Evolutionary conservation across 371 early-diverging fungal genomes (phyloP).

Genomic region (Syncephalastrum sp.): DNA sequence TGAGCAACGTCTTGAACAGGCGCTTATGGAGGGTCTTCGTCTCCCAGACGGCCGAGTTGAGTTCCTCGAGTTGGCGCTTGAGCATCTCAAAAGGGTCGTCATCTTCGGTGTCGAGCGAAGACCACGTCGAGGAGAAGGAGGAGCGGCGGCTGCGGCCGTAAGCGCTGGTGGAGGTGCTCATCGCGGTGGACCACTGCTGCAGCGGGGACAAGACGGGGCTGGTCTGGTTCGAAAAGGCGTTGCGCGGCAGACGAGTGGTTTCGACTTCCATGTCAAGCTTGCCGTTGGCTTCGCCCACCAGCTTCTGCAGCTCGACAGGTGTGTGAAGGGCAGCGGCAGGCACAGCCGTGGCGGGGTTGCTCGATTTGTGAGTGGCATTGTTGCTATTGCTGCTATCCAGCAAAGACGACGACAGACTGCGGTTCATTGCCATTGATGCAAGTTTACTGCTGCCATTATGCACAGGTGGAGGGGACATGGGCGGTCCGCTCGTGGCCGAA

Average conservation of each 20-base stretch:
- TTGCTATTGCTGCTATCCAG: conserved; percentile 9
- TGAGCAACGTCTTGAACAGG: conserved; percentile 36
- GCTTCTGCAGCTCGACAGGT: conserved; percentile 6
- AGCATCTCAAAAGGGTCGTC: conserved; percentile 52
- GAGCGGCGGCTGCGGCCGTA: conserved; percentile 39
- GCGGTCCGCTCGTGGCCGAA: conserved; percentile 37
- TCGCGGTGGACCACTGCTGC: conserved; percentile 40
- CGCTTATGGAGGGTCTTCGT: conserved; percentile 52
- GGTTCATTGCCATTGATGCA: conserved; percentile 36
- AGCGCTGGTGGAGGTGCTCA: conserved; percentile 20
- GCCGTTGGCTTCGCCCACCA: conserved; percentile 4
- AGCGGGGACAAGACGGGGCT: conserved; percentile 24
- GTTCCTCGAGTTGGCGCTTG: conserved; percentile 47
- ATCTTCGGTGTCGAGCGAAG: conserved; percentile 35
- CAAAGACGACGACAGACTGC: conserved; percentile 17
- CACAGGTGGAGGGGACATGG: conserved; percentile 17
- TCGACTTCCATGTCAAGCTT: conserved; percentile 9
- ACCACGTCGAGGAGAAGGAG: conserved; percentile 37
- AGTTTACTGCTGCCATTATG: conserved; percentile 23
- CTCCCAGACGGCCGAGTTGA: conserved; percentile 49
- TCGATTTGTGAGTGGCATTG: neutral
- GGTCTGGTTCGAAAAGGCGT: conserved; percentile 21
- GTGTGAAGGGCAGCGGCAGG: neutral
- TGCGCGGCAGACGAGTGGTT: conserved; percentile 19
- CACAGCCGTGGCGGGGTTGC: neutral